These are phyloP conservation scores for Calonectria pseudoturangicola DNA, from an alignment of 2,329 filamentous ascomycete genomes.

Conservation along the genomic window DNA sequence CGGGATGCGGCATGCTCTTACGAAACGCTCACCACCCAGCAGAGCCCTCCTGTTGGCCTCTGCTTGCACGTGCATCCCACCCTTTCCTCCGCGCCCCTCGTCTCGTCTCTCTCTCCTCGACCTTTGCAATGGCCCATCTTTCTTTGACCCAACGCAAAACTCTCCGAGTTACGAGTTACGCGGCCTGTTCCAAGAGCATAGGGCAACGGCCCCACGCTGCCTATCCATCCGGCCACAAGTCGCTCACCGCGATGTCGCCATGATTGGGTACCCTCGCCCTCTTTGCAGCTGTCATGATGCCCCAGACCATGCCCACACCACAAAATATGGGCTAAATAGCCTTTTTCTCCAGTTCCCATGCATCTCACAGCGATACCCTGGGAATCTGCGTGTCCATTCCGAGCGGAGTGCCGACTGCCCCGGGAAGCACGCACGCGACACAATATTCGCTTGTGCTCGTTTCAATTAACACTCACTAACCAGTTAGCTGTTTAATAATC, in stretches of 20 bases:
- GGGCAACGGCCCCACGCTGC: slow-evolving; percentile 2
- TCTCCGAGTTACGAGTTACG: slow-evolving; percentile 18
- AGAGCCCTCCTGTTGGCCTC: slow-evolving; percentile 10
- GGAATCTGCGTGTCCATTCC: slow-evolving; percentile 7
- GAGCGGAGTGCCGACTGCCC: slow-evolving; percentile 15
- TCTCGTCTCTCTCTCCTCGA: slow-evolving; percentile 1
- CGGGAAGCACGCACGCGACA: slow-evolving; percentile 21
- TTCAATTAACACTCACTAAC: background rate
- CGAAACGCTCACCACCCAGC: slow-evolving; percentile 20
- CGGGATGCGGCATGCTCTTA: slow-evolving; percentile 3
- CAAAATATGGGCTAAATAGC: slow-evolving; percentile 4
- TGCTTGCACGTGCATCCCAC: slow-evolving; percentile 21
- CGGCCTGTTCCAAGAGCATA: slow-evolving; percentile 4
- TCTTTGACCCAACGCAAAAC: slow-evolving; percentile 8
- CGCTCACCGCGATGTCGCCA: slow-evolving; percentile 14
- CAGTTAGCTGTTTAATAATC: background rate
- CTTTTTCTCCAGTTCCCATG: slow-evolving; percentile 13
- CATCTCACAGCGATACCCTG: slow-evolving; percentile 24
- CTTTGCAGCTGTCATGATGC: slow-evolving; percentile 7
- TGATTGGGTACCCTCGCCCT: slow-evolving; percentile 11
- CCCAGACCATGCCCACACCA: slow-evolving; percentile 12
- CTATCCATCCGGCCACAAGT: slow-evolving; percentile 6
- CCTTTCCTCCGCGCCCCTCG: background rate
- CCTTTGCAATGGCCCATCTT: background rate
- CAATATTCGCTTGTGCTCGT: slow-evolving; percentile 1